These are phyloP conservation scores for Scutellaria minor DNA, from an alignment of 257 asterid genomes.

Conservation along the genomic window DNA sequence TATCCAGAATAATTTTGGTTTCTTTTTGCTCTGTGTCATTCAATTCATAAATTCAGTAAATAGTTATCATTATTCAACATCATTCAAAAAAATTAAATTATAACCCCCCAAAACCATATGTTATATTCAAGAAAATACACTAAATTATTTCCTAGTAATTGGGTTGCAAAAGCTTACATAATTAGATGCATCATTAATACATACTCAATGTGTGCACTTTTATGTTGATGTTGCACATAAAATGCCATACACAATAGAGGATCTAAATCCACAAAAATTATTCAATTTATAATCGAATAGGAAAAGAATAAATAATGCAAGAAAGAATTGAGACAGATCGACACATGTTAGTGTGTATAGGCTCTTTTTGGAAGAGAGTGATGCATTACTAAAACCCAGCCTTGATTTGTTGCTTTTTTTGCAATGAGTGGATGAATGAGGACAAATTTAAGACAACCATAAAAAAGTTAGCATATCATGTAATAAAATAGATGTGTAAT, in stretches of 20 bases:
- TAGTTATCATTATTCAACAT: neutral
- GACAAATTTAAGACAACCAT: neutral
- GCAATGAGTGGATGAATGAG: constrained; percentile 4
- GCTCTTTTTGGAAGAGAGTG: neutral
- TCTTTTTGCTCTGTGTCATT: constrained; percentile 74
- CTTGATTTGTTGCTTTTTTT: constrained; percentile 21
- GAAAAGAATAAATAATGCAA: neutral
- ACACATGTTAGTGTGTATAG: neutral
- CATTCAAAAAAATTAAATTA: neutral
- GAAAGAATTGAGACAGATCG: neutral
- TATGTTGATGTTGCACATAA: too few relatives aligned
- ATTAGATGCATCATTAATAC: too few relatives aligned
- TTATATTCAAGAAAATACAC: too few relatives aligned
- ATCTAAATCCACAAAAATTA: too few relatives aligned
- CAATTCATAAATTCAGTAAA: neutral
- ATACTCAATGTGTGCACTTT: too few relatives aligned
- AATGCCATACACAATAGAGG: too few relatives aligned
- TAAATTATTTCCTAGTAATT: too few relatives aligned
- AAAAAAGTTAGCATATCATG: neutral
- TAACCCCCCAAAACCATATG: too few relatives aligned
- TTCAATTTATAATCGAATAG: too few relatives aligned
- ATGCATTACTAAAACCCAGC: constrained; percentile 4
- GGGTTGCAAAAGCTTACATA: too few relatives aligned
- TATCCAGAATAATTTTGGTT: constrained; percentile 79
- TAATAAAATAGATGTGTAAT: neutral